Conservation (phyloP, 1,284 basidiomycete species). For the Sanghuangporus baumii region DNA sequence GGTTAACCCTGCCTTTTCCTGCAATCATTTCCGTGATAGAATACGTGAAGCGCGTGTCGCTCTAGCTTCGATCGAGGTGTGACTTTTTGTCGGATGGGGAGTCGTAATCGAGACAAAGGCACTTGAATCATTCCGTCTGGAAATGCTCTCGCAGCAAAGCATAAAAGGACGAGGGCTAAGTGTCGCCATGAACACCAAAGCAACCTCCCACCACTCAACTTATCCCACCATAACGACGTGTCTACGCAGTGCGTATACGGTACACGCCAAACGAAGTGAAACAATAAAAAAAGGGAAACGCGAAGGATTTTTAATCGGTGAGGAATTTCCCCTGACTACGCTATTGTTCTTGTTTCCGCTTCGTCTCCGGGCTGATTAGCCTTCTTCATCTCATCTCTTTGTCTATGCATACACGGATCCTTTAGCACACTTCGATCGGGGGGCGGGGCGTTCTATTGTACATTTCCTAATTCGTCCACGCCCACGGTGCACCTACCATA, state of each 20-base stretch:
- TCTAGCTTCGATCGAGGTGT: background rate
- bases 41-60: background rate
- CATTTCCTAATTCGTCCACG: constrained; percentile 7
- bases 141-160: background rate
- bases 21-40: background rate
- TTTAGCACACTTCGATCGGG: constrained; percentile 1
- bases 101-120: background rate
- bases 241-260: constrained; percentile 9
- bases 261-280: background rate
- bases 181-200: constrained; percentile 9
- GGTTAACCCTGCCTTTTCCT: background rate
- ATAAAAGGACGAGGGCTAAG: background rate
- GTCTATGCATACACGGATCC: background rate
- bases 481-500: too few species aligned
- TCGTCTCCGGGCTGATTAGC: constrained; percentile 7
- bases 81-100: background rate
- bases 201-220: background rate
- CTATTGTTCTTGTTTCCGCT: constrained; percentile 2
- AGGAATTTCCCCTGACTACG: background rate
- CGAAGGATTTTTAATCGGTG: background rate
- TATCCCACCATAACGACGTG: constrained; percentile 6
- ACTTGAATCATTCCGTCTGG: background rate
- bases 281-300: constrained; percentile 6
- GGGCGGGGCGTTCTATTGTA: constrained; percentile 4
- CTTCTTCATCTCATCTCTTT: background rate